phyloP scores from a whole-genome alignment of 371 early-diverging fungal genomes.

The Saksenaea oblongispora region DNA sequence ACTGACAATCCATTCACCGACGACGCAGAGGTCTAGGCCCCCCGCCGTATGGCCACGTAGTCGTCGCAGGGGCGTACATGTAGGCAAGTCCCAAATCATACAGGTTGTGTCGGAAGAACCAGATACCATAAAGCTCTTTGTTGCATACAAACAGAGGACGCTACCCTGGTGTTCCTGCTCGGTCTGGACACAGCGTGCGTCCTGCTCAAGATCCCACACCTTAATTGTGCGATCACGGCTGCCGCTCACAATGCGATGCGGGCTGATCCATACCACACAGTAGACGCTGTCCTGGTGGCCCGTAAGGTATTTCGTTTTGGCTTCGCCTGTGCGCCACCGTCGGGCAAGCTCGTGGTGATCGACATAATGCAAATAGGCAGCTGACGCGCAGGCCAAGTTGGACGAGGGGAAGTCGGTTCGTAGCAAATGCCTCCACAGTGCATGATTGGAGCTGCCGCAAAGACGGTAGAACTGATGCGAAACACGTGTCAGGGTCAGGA shows the following conservation, averaged over 20 bases:
- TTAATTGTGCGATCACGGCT: slow-evolving; percentile 90
- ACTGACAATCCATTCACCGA: slow-evolving; percentile 67
- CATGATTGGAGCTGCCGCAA: slow-evolving; percentile 20
- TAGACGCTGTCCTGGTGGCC: slow-evolving; percentile 96
- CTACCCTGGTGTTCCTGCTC: slow-evolving; percentile 76
- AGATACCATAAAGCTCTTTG: slow-evolving; percentile 83
- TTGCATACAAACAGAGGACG: slow-evolving; percentile 83
- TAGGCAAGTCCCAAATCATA: slow-evolving; percentile 81
- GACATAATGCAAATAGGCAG: slow-evolving; percentile 22
- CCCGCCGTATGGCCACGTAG: slow-evolving; percentile 76
- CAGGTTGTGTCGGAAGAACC: slow-evolving; percentile 92
- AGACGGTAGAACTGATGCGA: slow-evolving; percentile 17
- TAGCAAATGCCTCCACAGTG: slow-evolving; percentile 28
- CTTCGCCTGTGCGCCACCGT: slow-evolving; percentile 43
- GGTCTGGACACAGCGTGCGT: slow-evolving; percentile 10
- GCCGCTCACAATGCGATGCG: slow-evolving; percentile 81
- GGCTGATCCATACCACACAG: slow-evolving; percentile 78
- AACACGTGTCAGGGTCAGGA: slow-evolving; percentile 27
- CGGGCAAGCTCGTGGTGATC: slow-evolving; percentile 24
- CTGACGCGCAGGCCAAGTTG: neutral
- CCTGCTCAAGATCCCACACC: slow-evolving; percentile 70
- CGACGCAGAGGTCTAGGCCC: slow-evolving; percentile 83
- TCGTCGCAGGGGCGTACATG: slow-evolving; percentile 34
- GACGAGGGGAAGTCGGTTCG: slow-evolving; percentile 22
- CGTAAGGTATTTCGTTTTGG: slow-evolving; percentile 41